Evolutionary conservation across 441 rosid genomes (phyloP).

Genomic region (Erodium moschatum): DNA sequence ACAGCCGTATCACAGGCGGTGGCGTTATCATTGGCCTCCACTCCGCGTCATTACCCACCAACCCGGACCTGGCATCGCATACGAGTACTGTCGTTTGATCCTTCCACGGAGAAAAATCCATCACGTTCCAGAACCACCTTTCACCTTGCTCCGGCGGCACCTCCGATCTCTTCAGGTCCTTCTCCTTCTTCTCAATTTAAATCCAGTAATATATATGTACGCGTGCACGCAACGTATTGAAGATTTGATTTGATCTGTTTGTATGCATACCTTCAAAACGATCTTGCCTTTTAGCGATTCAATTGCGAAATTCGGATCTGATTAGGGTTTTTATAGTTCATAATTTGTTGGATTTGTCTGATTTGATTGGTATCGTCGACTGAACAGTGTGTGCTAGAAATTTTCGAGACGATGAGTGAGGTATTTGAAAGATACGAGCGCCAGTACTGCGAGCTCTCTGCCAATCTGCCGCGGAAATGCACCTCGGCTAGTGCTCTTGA

Average conservation of each 20-base stretch:
- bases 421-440: conserved; percentile 10
- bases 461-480: conserved; percentile 8
- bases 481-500: conserved; percentile 7
- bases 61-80: too few species aligned
- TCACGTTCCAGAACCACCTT: too few species aligned
- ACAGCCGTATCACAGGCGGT: too few species aligned
- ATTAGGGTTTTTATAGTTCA: neutral
- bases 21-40: too few species aligned
- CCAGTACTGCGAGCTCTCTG: conserved; percentile 9
- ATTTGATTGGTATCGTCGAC: neutral
- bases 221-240: neutral
- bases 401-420: conserved; percentile 1
- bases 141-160: too few species aligned
- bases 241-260: neutral
- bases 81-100: too few species aligned
- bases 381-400: neutral
- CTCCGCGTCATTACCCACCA: too few species aligned
- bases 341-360: neutral
- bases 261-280: too few species aligned
- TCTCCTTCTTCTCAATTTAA: too few species aligned
- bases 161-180: too few species aligned
- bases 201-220: too few species aligned
- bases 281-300: neutral
- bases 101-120: too few species aligned
- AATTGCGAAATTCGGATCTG: neutral